Evolutionary conservation across 176 grass and related monocot genomes (phyloP), one percentile per base, ranked within the genome.

Genomic region (Eremochloa ophiuroides): DNA sequence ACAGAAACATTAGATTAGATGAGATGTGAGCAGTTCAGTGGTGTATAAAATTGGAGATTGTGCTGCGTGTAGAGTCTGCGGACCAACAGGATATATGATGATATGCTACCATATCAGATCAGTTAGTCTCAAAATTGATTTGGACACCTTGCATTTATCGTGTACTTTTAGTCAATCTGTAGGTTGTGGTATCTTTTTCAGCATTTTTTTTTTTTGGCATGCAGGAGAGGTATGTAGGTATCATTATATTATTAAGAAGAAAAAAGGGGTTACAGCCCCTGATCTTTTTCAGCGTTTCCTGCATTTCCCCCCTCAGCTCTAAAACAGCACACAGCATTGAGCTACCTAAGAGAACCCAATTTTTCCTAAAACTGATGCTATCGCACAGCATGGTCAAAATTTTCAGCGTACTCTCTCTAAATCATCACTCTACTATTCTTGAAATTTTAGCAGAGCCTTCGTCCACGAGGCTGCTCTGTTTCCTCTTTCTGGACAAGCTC

Each of bases 401-500:
- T 85, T 67, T 73, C 34, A 43, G 71, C 28, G 0, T 58, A 15
- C 30, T 56, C 18, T 5, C 29, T 25, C 17, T n/a, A 22, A 5
- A 51, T 68, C 10, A 60, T 31, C 77, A 97, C 17, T 97, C 86
- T 75, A 95, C 31, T 64, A 98, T 88, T 69, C 88, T 95, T 22
- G 90, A 91, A 66, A 95, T 84, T 60, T 95, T 95, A 17, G 89
- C 84, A 37, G 69, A 87, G 23, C 86, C 89, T 79, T 95, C 92
- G 22, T 89, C 93, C 22, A 91, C 65, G 44, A 94, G 82, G 50
- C 43, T 82, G 47, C 34, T 60, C 75, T 93, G 90, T 75, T 95
- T 95, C 71, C 90, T 92, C 89, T 91, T 98, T 74, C 82, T 95
- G 2, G 93, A 93, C 69, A 91, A 72, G 30, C 73, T 89, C 76